Base-by-base conservation (phyloP, 2,329 filamentous ascomycete genomes). In the Nigrospora osmanthi region DNA sequence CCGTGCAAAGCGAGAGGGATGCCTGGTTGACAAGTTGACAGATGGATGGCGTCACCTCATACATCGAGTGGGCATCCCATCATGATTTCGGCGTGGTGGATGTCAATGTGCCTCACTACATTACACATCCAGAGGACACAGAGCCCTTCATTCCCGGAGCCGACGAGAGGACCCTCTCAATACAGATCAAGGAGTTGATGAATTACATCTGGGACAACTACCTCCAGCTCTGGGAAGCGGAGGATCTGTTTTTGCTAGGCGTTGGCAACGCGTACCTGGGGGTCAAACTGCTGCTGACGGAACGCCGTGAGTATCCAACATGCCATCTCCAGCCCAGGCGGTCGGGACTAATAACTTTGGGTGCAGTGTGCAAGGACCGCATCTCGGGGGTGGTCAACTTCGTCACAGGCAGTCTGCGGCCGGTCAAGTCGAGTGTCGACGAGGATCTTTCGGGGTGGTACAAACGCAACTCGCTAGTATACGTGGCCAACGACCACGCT, bases 161-260 rank as follows among this genome's bases (percentile, higher is more conserved):
- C 28, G 65, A 66, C 30, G 76, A 76, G 52, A 66, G 62, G 42
- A 65, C 63, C 1, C 58, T 80, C 9, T 74, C 84, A 49, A 70
- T 72, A 44, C 78, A 79, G 62, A 82, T 79, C 0, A 81, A 85
- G 49, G 83, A 91, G 49, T 70, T 96, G 11, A 80, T 91, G 5
- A 81, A 78, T 48, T 97, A 95, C 58, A 71, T 98, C 13, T 98
- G 93, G 93, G 90, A 96, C 55, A 98, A 98, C 59, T 96, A 96
- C 58, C 81, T 98, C 16, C 87, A 95, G 70, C 73, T 87, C 31
- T 82, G 83, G 42, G 76, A 87, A 3, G 73, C 78, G 0, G 81
- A 83, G 6, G 80, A 91, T 43, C 79, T 97, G 14, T 87, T 95
- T 59, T 72, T 98, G 17, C 74, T 98, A 59, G 91, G 93, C 1